Conservation (phyloP, 352 stramenopile genomes). For the Elongisporangium undulatum region DNA sequence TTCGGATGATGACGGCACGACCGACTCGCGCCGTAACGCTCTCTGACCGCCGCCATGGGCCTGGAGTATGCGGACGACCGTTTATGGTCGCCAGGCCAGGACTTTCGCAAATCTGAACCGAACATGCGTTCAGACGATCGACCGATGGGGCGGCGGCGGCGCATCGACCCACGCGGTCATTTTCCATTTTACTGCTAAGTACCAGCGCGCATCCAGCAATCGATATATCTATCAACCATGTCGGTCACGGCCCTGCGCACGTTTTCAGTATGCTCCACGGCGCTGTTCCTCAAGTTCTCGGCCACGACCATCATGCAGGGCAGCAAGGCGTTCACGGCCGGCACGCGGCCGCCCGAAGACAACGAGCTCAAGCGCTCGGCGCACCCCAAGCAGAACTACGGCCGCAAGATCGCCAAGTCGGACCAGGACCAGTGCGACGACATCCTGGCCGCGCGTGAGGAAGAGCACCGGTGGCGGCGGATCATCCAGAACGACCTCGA, state of each 20-base stretch:
- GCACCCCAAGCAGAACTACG: slow-evolving; percentile 10
- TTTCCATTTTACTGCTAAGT: too few species aligned
- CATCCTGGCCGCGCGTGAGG: slow-evolving; percentile 2
- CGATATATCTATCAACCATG: slow-evolving; percentile 1
- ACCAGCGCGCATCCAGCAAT: too few species aligned
- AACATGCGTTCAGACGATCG: too few species aligned
- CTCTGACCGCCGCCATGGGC: too few species aligned
- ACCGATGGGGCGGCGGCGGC: too few species aligned
- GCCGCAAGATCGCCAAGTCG: background rate
- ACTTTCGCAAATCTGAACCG: too few species aligned
- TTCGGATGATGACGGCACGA: too few species aligned
- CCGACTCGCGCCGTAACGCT: too few species aligned
- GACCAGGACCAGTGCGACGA: background rate
- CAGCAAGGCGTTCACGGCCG: slow-evolving; percentile 36
- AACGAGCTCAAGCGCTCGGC: slow-evolving; percentile 14
- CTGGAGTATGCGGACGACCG: too few species aligned
- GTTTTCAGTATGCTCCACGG: slow-evolving; percentile 17
- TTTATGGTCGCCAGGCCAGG: too few species aligned
- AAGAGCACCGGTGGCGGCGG: slow-evolving; percentile 29
- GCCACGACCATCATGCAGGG: slow-evolving; percentile 41
- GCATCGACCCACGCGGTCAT: too few species aligned
- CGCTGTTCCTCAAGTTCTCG: slow-evolving; percentile 65
- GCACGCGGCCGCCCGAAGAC: slow-evolving; percentile 38
- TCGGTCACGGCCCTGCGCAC: background rate
- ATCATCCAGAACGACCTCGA: slow-evolving; percentile 36